phyloP scores from a whole-genome alignment of 768 basidiomycete genomes.

The Trametes punicea region DNA sequence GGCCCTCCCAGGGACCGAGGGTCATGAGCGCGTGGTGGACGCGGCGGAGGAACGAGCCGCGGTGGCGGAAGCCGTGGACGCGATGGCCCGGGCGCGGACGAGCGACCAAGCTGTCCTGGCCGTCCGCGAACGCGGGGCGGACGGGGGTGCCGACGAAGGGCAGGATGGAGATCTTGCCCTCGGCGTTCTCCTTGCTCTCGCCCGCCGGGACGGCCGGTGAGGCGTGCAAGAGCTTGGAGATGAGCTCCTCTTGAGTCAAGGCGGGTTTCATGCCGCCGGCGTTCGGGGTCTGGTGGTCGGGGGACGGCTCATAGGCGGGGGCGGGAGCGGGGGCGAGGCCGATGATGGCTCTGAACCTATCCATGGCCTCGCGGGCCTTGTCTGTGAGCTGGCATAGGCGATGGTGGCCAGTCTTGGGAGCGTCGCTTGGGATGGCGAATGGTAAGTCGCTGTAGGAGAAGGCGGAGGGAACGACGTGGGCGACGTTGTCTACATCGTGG shows the following conservation, averaged over 20 bases:
- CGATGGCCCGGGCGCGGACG: background rate
- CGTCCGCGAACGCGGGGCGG: constrained; percentile 5
- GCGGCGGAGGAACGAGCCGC: constrained; percentile 50
- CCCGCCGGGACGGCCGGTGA: background rate
- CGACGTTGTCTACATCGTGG: constrained; percentile 9
- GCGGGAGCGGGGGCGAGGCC: constrained; percentile 47
- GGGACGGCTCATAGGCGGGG: background rate
- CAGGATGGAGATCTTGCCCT: constrained; percentile 13
- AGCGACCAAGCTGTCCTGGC: background rate
- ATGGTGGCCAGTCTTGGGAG: background rate
- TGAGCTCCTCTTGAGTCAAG: background rate
- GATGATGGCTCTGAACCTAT: constrained; percentile 52
- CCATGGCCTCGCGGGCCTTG: constrained; percentile 51
- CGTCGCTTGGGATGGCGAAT: background rate
- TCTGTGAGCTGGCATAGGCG: constrained; percentile 38
- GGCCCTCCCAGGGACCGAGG: constrained; percentile 80
- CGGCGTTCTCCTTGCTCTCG: constrained; percentile 2
- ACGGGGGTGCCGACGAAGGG: constrained; percentile 22
- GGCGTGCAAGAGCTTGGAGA: background rate
- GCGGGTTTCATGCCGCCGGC: background rate
- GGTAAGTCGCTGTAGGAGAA: background rate
- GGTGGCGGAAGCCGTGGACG: constrained; percentile 12
- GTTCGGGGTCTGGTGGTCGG: too few species aligned
- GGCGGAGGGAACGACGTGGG: constrained; percentile 1
- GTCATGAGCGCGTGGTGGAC: constrained; percentile 63